Base-by-base conservation (phyloP, 2,329 filamentous ascomycete species). In the Trichoderma pleuroti region DNA sequence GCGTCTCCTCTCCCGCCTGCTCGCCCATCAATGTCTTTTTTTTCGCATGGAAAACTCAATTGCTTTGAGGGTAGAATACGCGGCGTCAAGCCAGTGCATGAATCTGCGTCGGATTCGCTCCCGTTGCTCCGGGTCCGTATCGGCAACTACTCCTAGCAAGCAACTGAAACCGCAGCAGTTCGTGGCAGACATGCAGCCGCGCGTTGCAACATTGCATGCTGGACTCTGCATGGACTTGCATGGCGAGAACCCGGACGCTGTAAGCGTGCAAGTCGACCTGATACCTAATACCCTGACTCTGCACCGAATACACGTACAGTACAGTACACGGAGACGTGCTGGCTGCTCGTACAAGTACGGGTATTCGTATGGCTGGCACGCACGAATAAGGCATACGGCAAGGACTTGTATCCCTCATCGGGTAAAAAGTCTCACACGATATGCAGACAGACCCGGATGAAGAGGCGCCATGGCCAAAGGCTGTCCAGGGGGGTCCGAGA, bases 401-500 rank as follows among this genome's bases (percentile, higher is more conserved):
- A 57, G 65, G 65, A 52, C 65, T 61, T 49, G 56, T 16, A 36
- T 68, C 65, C 54, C 56, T 52, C 65, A 68, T 68, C 65, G 65
- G 65, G 65, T 68, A 61, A 68, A 59, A 26, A 57, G 26, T 32
- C 46, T 39, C 32, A 32, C 32, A 34, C 57, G 34, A 67, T 59
- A 60, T 61, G 30, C 54, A 71, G 24, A 68, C 56, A 28, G 46
- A 32, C 52, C 34, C 52, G 59, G 39, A 46, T 34, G 57, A 42
- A 62, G 26, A 57, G 61, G 70, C 57, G 59, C 57, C 70, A 69
- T 26, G 70, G 28, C n/a, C 52, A 34, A 60, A 39, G 60, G 57
- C 18, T n/a, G 34, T 21, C 30, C 69, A 67, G 30, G 69, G 54
- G 62, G 52, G 26, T 67, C 69, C 69, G 54, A 67, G 54, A 71